Percentiles rank a stretch among this genome's conserved stretches.
phyloP scores from a whole-genome alignment of 2,329 filamentous ascomycete genomes.

The Lecanicillium sp. region DNA sequence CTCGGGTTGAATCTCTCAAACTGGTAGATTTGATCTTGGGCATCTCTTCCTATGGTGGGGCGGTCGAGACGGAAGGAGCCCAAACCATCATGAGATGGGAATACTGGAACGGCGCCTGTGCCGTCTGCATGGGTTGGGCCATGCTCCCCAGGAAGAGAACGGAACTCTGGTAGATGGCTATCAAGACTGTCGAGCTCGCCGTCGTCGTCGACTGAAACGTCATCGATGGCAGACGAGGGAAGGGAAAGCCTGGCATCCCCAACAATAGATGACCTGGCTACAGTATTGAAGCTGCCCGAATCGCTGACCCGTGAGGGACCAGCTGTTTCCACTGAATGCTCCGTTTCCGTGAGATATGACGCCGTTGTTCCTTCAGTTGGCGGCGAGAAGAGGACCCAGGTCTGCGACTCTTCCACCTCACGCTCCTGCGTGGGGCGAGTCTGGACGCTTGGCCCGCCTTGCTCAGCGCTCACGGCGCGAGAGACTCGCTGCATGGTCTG shows the following conservation, averaged over 20 bases:
- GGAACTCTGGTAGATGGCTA: conserved; percentile 82
- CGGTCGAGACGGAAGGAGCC: conserved; percentile 70
- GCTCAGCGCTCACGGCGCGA: conserved; percentile 31
- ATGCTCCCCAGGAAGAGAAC: conserved; percentile 42
- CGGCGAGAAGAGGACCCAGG: conserved; percentile 94
- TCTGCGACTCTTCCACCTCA: conserved; percentile 63
- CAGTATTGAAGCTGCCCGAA: conserved; percentile 68
- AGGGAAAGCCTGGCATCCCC: conserved; percentile 32
- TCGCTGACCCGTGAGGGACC: conserved; percentile 71
- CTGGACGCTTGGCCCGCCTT: conserved; percentile 18
- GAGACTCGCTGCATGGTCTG: conserved; percentile 41
- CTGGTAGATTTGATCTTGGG: conserved; percentile 81
- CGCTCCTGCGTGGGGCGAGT: conserved; percentile 23
- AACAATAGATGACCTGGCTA: conserved; percentile 50
- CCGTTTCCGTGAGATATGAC: conserved; percentile 60
- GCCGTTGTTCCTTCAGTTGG: conserved; percentile 54
- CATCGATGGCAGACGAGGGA: conserved; percentile 27
- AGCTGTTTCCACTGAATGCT: conserved; percentile 54
- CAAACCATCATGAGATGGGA: conserved; percentile 89
- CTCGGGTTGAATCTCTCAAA: conserved; percentile 80
- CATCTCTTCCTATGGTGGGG: conserved; percentile 40
- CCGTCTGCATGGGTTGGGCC: conserved; percentile 15
- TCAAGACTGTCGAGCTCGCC: conserved; percentile 87
- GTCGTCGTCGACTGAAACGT: conserved; percentile 49
- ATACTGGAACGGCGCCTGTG: conserved; percentile 53